Evolutionary conservation across 2,329 filamentous ascomycete species (phyloP).

Genomic region (Nigrospora oryzae): DNA sequence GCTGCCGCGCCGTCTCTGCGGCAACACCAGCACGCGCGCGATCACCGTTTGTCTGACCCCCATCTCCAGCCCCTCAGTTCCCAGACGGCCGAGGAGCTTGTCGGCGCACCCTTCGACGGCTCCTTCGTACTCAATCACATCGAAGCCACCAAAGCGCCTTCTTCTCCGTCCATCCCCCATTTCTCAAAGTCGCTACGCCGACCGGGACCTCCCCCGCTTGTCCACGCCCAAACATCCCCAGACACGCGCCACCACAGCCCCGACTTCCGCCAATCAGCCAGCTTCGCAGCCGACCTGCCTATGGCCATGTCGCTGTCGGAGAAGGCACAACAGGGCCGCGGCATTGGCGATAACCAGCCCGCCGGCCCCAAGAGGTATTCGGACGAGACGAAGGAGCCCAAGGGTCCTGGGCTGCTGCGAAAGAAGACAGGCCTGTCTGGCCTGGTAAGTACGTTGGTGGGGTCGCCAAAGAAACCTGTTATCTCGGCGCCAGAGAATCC

Average conservation of each 20-base stretch:
- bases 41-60: conserved; percentile 23
- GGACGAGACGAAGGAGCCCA: conserved; percentile 63
- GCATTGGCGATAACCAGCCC: conserved; percentile 34
- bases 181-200: conserved; percentile 4
- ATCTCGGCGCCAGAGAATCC: conserved; percentile 98
- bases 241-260: conserved; percentile 46
- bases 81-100: conserved; percentile 47
- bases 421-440: conserved; percentile 87
- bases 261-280: conserved; percentile 49
- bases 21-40: conserved; percentile 2
- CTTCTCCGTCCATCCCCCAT: conserved; percentile 15
- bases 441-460: conserved; percentile 75
- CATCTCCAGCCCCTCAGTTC: conserved; percentile 30
- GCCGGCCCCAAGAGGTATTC: conserved; percentile 65
- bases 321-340: conserved; percentile 29
- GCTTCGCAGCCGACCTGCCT: conserved; percentile 49
- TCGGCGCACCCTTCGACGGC: conserved; percentile 59
- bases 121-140: conserved; percentile 52
- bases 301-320: conserved; percentile 28
- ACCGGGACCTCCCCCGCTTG: conserved; percentile 21
- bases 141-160: conserved; percentile 39
- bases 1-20: not conserved
- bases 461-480: conserved; percentile 80
- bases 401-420: conserved; percentile 46
- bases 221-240: conserved; percentile 40